Conservation (phyloP, 2,329 filamentous ascomycete genomes). For the Keithomyces neogunnii region DNA sequence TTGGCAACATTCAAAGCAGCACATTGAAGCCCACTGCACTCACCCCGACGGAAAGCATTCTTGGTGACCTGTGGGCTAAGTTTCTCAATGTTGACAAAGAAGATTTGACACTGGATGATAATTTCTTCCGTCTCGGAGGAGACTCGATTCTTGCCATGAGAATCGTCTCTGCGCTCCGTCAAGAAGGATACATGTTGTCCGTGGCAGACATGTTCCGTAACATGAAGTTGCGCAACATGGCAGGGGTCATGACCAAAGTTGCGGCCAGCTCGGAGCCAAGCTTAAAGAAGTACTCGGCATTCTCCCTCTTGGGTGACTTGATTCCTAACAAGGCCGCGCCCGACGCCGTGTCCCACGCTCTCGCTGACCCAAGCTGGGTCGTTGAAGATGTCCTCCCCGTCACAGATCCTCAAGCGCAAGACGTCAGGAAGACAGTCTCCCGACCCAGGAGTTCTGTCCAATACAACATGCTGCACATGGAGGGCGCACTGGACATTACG, state of each 20-base stretch:
- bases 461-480: too few species aligned
- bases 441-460: too few species aligned
- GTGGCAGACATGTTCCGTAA: constrained; percentile 48
- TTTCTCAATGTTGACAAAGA: constrained; percentile 35
- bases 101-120: constrained; percentile 43
- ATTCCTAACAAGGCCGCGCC: too few species aligned
- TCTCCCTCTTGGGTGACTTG: too few species aligned
- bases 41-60: constrained; percentile 11
- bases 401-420: too few species aligned
- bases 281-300: too few species aligned
- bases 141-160: constrained; percentile 55
- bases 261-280: too few species aligned
- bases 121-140: constrained; percentile 52
- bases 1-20: background rate
- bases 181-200: constrained; percentile 37
- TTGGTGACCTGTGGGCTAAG: constrained; percentile 40
- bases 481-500: too few species aligned
- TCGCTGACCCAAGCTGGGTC: too few species aligned
- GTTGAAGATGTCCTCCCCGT: too few species aligned
- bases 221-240: constrained; percentile 42
- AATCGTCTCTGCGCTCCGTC: constrained; percentile 45
- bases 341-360: too few species aligned
- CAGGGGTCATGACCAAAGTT: constrained; percentile 28
- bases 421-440: too few species aligned
- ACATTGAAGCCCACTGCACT: constrained; percentile 6